A percentile compares a stretch with the other conserved stretches of the same genome.
Evolutionary conservation across 2,329 filamentous ascomycete species (phyloP).

Genomic region (Chaetomium olivaceum): DNA sequence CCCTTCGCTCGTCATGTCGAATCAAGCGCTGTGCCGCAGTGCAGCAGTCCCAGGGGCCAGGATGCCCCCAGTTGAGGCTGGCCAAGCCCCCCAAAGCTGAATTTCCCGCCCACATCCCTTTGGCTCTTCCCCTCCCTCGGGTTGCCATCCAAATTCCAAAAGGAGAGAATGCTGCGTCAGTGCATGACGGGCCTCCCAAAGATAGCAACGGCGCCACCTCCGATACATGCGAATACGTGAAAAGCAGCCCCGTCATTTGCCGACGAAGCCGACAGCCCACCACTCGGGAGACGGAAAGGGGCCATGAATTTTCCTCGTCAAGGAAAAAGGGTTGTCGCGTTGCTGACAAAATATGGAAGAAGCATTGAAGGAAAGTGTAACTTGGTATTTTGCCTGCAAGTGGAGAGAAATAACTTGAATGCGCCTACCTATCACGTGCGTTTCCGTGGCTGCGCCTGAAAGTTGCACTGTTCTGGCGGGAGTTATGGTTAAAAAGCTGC

Average conservation of each 20-base stretch:
- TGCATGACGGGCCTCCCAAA: conserved; percentile 14
- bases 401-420: not conserved
- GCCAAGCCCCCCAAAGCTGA: conserved; percentile 10
- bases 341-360: not conserved
- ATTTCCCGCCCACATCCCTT: conserved; percentile 21
- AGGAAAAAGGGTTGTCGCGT: not conserved
- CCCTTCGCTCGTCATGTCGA: conserved; percentile 12
- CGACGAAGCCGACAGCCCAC: conserved; percentile 6
- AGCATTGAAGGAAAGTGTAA: not conserved
- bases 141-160: conserved; percentile 11
- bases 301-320: no score
- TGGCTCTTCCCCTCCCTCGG: not conserved
- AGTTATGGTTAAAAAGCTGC: no score
- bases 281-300: not conserved
- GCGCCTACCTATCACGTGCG: conserved; percentile 25
- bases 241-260: not conserved
- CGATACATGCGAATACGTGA: conserved; percentile 23
- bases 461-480: conserved; percentile 12
- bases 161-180: conserved; percentile 14
- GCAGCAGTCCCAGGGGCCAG: not conserved
- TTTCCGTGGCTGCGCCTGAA: conserved; percentile 21
- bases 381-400: not conserved
- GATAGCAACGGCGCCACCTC: conserved; percentile 2
- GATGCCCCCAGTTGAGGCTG: conserved; percentile 15
- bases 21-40: conserved; percentile 18